Evolutionary conservation across 202 grass and related monocot genomes (phyloP).

Genomic region (Saccharum hybrid): DNA sequence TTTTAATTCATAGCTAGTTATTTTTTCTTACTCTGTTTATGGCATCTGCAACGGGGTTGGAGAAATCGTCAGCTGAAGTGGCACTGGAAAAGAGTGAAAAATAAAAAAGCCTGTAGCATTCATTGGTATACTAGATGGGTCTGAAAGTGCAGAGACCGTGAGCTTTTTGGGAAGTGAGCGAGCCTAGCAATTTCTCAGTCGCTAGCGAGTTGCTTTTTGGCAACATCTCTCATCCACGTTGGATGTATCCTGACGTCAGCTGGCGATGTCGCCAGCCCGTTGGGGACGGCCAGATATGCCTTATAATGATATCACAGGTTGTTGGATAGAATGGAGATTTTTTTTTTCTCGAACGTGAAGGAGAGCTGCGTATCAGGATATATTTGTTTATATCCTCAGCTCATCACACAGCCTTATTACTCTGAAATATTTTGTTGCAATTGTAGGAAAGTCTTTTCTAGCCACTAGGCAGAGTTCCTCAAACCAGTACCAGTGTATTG

Average conservation of each 20-base stretch:
- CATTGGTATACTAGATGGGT: no score
- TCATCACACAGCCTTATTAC: background rate
- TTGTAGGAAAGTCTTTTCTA: background rate
- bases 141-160: no score
- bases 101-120: no score
- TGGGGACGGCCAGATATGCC: background rate
- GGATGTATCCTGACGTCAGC: no score
- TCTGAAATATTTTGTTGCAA: conserved; percentile 26
- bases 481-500: conserved; percentile 14
- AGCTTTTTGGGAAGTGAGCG: no score
- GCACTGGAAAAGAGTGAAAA: no score
- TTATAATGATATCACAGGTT: background rate
- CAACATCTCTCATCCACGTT: no score
- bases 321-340: background rate
- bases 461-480: background rate
- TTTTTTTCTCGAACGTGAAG: background rate
- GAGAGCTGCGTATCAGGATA: background rate
- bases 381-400: conserved; percentile 10
- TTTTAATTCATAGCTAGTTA: conserved; percentile 26
- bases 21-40: conserved; percentile 27
- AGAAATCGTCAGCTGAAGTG: no score
- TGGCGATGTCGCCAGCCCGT: no score
- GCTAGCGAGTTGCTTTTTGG: no score
- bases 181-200: no score
- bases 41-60: no score